Evolutionary conservation across 1,284 basidiomycete species (phyloP).

Genomic region (Cystobasidium slooffiae): DNA sequence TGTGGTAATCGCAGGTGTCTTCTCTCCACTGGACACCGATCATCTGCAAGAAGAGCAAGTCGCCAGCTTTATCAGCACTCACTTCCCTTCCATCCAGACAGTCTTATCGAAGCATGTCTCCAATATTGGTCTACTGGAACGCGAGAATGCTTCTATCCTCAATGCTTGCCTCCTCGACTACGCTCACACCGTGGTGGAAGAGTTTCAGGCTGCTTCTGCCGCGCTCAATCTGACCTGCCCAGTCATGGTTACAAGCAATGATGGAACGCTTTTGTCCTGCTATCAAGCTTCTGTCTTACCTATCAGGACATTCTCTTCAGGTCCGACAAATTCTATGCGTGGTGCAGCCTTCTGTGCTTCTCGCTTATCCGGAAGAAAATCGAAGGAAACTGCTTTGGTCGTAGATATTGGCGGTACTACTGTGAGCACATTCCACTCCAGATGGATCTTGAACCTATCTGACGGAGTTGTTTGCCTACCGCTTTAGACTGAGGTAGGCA

Average conservation of each 20-base stretch:
- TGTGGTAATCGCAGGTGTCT: constrained; percentile 62
- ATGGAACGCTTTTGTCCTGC: constrained; percentile 65
- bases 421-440: not conserved
- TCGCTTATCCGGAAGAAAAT: constrained; percentile 54
- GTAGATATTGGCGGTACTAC: constrained; percentile 60
- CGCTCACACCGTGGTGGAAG: constrained; percentile 62
- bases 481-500: constrained; percentile 63
- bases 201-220: constrained; percentile 63
- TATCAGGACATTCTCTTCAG: constrained; percentile 67
- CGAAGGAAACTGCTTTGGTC: constrained; percentile 62
- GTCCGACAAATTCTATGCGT: constrained; percentile 68
- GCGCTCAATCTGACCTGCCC: constrained; percentile 62
- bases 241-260: constrained; percentile 65
- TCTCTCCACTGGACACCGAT: constrained; percentile 60
- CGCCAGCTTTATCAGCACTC: constrained; percentile 59
- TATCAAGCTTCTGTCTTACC: constrained; percentile 64
- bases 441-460: not conserved
- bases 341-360: constrained; percentile 65
- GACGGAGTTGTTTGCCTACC: not conserved
- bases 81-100: constrained; percentile 59
- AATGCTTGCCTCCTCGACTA: constrained; percentile 66
- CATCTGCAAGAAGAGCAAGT: constrained; percentile 62
- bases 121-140: constrained; percentile 65
- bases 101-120: constrained; percentile 62
- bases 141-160: constrained; percentile 68